Evolutionary conservation across 768 basidiomycete species (phyloP).

Genomic region (Trametes cinnabarina): DNA sequence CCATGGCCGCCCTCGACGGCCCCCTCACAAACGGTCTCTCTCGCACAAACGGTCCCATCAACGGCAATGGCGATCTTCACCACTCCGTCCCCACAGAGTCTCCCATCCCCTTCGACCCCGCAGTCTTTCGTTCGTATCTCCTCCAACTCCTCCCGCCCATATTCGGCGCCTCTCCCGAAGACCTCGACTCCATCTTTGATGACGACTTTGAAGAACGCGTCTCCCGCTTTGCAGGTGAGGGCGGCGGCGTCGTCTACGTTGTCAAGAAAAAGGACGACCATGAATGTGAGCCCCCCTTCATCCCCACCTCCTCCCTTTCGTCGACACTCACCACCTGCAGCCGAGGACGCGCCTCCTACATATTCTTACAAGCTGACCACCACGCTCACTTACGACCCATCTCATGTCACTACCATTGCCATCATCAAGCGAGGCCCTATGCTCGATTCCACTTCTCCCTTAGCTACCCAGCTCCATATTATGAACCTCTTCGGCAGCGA

Average conservation of each 20-base stretch:
- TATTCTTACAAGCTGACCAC: conserved; percentile 68
- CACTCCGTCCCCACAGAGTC: conserved; percentile 34
- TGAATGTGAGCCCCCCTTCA: conserved; percentile 53
- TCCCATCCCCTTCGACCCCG: conserved; percentile 57
- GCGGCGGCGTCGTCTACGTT: conserved; percentile 76
- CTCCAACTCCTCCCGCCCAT: conserved; percentile 73
- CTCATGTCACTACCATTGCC: conserved; percentile 82
- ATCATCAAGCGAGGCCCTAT: conserved; percentile 89
- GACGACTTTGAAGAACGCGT: conserved; percentile 74
- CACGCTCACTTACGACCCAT: conserved; percentile 75
- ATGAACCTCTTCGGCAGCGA: conserved; percentile 89
- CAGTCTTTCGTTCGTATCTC: conserved; percentile 70
- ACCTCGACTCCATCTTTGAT: conserved; percentile 69
- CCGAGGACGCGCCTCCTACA: conserved; percentile 56
- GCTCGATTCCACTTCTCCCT: conserved; percentile 75
- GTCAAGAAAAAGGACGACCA: conserved; percentile 74
- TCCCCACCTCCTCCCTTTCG: background rate
- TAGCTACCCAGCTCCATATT: conserved; percentile 86
- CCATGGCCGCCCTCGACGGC: conserved; percentile 18
- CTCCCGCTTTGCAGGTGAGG: conserved; percentile 70
- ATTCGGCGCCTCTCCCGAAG: conserved; percentile 65
- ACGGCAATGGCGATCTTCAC: conserved; percentile 23
- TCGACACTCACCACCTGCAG: conserved; percentile 35
- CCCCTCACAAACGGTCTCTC: conserved; percentile 19
- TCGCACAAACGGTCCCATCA: conserved; percentile 19